A percentile compares a stretch with the other conserved stretches of the same genome.
Evolutionary conservation across 2,329 filamentous ascomycete species (phyloP).

Genomic region (Botrytis porri): DNA sequence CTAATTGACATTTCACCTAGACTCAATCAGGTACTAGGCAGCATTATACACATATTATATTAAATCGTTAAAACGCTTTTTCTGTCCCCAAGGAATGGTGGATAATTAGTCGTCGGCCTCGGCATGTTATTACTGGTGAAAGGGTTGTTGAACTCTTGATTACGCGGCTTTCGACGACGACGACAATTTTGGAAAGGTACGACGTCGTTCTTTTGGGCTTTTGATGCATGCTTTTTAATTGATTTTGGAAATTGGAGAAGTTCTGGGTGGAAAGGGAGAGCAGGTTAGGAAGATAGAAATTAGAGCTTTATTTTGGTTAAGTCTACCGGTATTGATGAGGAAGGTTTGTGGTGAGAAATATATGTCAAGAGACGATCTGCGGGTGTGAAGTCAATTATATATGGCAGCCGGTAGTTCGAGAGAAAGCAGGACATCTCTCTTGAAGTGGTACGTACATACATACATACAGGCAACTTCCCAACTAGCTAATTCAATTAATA

Average conservation of each 20-base stretch:
- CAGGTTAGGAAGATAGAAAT: not conserved
- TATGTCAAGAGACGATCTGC: not conserved
- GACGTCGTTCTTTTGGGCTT: not conserved
- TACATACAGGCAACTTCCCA: not conserved
- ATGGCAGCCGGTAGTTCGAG: not conserved
- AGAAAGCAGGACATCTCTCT: not conserved
- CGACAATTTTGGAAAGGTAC: not conserved
- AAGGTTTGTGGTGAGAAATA: not conserved
- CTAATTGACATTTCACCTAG: not conserved
- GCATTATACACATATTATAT: not conserved
- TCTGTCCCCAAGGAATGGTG: not conserved
- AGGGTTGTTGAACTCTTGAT: not conserved
- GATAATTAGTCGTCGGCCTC: not conserved
- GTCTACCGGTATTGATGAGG: not conserved
- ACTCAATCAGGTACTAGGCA: not conserved
- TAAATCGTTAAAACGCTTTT: not conserved
- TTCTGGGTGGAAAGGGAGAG: not conserved
- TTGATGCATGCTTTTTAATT: not conserved
- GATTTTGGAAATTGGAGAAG: not conserved
- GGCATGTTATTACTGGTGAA: not conserved
- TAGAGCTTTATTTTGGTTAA: not conserved
- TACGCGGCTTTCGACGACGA: not conserved
- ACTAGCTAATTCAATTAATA: not conserved
- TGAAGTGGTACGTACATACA: not conserved
- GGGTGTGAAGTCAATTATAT: not conserved